A percentile compares a stretch with the other conserved stretches of the same genome.
phyloP scores from a whole-genome alignment of 148 eudicot genomes.

The Chenopodium quinoa region DNA sequence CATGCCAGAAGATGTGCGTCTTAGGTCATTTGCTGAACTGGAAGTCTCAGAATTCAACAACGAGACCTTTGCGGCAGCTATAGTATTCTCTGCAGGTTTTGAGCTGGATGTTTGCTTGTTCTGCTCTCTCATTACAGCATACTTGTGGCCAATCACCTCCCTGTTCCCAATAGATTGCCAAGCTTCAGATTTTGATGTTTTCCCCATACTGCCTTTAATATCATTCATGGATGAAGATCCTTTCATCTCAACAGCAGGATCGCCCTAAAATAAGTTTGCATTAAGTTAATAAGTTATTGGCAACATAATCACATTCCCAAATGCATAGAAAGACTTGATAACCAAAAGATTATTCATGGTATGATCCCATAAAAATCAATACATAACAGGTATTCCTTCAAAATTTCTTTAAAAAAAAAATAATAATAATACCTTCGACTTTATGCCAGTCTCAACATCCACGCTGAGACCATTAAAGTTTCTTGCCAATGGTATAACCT shows the following conservation, averaged over 20 bases:
- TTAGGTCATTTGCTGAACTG: constrained; percentile 25
- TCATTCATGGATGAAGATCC: constrained; percentile 37
- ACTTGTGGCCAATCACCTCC: constrained; percentile 74
- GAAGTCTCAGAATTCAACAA: constrained; percentile 50
- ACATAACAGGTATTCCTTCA: neutral
- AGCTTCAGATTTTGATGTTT: constrained; percentile 46
- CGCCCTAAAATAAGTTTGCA: constrained; percentile 34
- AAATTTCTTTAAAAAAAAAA: neutral
- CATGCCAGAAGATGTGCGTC: constrained; percentile 50
- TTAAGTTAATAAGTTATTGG: no score
- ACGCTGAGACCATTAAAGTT: constrained; percentile 55
- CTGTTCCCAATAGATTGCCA: constrained; percentile 51
- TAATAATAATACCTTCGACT: constrained; percentile 35
- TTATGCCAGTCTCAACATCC: constrained; percentile 68
- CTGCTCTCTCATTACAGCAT: constrained; percentile 73
- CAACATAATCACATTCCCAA: neutral
- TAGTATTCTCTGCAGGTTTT: constrained; percentile 44
- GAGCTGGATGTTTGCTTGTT: constrained; percentile 42
- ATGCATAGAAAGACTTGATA: neutral
- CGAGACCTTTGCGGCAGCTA: constrained; percentile 64
- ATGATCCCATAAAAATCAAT: neutral
- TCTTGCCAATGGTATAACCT: constrained; percentile 81
- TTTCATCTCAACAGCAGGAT: constrained; percentile 46
- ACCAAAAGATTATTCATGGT: neutral
- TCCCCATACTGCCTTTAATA: constrained; percentile 42